Evolutionary conservation across 495 filamentous ascomycete species (phyloP).

Genomic region (Aspergillus bridgeri): DNA sequence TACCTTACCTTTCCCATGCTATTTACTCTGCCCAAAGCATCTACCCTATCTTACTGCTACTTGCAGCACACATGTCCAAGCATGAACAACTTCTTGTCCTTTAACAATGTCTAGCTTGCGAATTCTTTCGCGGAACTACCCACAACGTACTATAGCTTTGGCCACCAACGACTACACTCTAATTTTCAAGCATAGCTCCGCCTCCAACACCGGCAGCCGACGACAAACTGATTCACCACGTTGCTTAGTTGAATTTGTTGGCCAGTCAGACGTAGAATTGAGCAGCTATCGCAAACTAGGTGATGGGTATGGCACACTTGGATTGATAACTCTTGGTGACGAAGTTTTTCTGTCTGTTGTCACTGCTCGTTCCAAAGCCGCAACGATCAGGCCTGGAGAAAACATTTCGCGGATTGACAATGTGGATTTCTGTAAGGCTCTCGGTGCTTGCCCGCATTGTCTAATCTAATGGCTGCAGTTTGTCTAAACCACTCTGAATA

Average conservation of each 20-base stretch:
- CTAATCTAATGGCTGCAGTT: constrained; percentile 40
- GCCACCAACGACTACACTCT: constrained; percentile 73
- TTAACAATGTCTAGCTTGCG: constrained; percentile 39
- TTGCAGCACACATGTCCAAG: too few species aligned
- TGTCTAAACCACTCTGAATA: constrained; percentile 83
- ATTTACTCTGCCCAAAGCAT: too few species aligned
- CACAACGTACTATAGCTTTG: constrained; percentile 81
- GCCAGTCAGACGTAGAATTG: constrained; percentile 61
- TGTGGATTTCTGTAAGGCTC: constrained; percentile 75
- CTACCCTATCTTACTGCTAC: too few species aligned
- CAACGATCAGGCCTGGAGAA: constrained; percentile 80
- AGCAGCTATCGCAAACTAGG: constrained; percentile 70
- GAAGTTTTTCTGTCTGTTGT: constrained; percentile 95
- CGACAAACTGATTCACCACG: constrained; percentile 49
- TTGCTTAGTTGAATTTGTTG: constrained; percentile 85
- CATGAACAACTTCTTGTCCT: neutral
- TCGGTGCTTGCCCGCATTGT: neutral
- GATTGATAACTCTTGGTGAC: constrained; percentile 76
- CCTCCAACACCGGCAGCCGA: constrained; percentile 31
- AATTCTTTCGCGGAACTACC: constrained; percentile 58
- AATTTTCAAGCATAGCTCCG: constrained; percentile 71
- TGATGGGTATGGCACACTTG: constrained; percentile 83
- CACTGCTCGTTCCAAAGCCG: constrained; percentile 70
- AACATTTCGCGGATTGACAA: constrained; percentile 79
- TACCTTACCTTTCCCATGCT: too few species aligned